Percentiles rank a stretch among this genome's conserved stretches.
These are phyloP conservation scores for Daucus carota DNA, from an alignment of 129 eudicot species.

Conservation along the genomic window DNA sequence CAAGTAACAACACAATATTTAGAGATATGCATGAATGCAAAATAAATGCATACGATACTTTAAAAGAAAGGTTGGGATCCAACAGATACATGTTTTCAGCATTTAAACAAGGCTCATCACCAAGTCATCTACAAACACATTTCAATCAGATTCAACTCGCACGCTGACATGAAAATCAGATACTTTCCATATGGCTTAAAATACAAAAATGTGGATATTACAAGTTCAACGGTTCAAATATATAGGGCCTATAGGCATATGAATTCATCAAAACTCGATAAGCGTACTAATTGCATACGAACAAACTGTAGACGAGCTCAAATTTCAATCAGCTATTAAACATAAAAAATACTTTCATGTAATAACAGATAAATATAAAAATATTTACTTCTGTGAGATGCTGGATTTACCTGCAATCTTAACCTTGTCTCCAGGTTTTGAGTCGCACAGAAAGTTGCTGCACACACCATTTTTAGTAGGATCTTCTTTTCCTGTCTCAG, in stretches of 20 bases:
- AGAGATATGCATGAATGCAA: background rate
- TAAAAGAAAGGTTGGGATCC: background rate
- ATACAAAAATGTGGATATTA: background rate
- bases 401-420: conserved; percentile 58
- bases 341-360: background rate
- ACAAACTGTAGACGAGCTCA: background rate
- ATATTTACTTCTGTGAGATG: background rate
- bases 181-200: background rate
- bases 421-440: conserved; percentile 96
- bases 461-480: conserved; percentile 87
- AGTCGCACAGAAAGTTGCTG: conserved; percentile 86
- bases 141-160: background rate
- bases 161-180: background rate
- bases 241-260: too few relatives aligned
- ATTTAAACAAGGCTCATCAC: background rate
- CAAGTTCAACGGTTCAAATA: background rate
- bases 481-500: conserved; percentile 95
- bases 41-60: background rate
- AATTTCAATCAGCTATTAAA: background rate
- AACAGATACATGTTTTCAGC: background rate
- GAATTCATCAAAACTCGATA: background rate
- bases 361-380: background rate
- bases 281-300: background rate
- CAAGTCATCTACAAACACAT: background rate
- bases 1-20: background rate